Evolutionary conservation across 1,284 basidiomycete genomes (phyloP).

Genomic region (Austroboletus niveus): DNA sequence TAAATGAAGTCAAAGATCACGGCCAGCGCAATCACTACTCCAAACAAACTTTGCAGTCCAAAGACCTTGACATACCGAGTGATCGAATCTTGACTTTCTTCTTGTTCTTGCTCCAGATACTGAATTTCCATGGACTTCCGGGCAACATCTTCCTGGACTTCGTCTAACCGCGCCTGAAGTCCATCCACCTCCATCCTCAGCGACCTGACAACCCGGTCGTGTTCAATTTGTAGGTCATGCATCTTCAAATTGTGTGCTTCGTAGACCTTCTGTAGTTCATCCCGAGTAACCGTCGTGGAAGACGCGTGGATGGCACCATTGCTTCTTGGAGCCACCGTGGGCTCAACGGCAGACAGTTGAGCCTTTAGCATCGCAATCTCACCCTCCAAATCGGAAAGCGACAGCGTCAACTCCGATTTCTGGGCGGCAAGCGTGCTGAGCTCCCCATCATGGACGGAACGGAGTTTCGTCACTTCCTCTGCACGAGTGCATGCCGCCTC

Average conservation of each 20-base stretch:
- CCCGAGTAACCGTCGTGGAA: constrained; percentile 58
- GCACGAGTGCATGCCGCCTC: constrained; percentile 65
- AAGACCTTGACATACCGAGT: constrained; percentile 72
- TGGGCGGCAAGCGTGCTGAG: constrained; percentile 49
- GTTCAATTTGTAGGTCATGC: constrained; percentile 70
- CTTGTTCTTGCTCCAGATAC: constrained; percentile 73
- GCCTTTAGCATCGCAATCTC: constrained; percentile 68
- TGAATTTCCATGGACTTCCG: constrained; percentile 77
- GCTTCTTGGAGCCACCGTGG: constrained; percentile 47
- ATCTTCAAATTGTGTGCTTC: constrained; percentile 82
- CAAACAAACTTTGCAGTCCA: constrained; percentile 56
- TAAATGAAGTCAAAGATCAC: constrained; percentile 54
- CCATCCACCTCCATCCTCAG: constrained; percentile 62
- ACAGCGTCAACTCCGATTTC: constrained; percentile 58
- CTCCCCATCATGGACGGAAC: constrained; percentile 57
- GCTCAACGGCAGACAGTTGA: constrained; percentile 46
- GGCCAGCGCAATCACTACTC: constrained; percentile 53
- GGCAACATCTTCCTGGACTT: constrained; percentile 57
- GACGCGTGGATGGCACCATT: constrained; percentile 49
- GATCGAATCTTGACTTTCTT: constrained; percentile 70
- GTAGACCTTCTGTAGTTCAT: constrained; percentile 71
- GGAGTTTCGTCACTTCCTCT: constrained; percentile 65
- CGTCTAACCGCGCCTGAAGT: constrained; percentile 51
- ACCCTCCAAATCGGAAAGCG: constrained; percentile 69
- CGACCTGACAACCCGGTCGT: constrained; percentile 59